These are phyloP conservation scores for Ustilago esculenta DNA, from an alignment of 1,284 basidiomycete genomes.

Conservation along the genomic window DNA sequence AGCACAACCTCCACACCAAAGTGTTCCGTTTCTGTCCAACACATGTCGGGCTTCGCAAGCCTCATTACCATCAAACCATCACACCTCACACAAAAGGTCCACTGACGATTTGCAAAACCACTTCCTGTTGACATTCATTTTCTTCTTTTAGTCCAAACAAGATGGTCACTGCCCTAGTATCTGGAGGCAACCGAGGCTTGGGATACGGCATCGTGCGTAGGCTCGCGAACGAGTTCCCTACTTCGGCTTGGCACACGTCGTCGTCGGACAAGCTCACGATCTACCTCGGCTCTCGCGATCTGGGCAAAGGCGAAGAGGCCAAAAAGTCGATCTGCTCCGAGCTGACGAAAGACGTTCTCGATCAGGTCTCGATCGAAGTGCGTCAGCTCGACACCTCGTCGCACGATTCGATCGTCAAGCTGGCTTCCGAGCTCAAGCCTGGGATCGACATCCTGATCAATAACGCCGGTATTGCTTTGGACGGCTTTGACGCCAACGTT, in stretches of 20 bases:
- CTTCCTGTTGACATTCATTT: too few species aligned
- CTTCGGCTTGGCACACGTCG: constrained; percentile 24
- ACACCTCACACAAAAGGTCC: not conserved
- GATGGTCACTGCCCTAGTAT: constrained; percentile 50
- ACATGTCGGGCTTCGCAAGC: too few species aligned
- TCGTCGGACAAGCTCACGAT: constrained; percentile 53
- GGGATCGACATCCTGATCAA: constrained; percentile 59
- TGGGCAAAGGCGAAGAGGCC: constrained; percentile 53
- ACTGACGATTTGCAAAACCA: too few species aligned
- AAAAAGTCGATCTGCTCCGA: constrained; percentile 45
- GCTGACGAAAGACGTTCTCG: constrained; percentile 28
- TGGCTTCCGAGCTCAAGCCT: constrained; percentile 28
- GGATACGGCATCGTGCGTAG: constrained; percentile 57
- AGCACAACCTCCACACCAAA: too few species aligned
- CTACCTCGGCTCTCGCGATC: constrained; percentile 57
- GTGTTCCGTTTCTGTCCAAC: too few species aligned
- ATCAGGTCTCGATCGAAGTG: constrained; percentile 37
- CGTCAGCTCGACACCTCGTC: constrained; percentile 39
- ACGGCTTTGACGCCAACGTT: constrained; percentile 56
- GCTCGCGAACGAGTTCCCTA: constrained; percentile 51
- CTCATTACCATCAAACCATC: too few species aligned
- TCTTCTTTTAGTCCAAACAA: too few species aligned
- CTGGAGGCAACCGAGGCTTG: constrained; percentile 46
- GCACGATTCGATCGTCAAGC: constrained; percentile 37
- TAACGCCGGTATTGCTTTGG: constrained; percentile 63